Evolutionary conservation across 495 filamentous ascomycete genomes (phyloP).

Genomic region (Entonaema liquescens): DNA sequence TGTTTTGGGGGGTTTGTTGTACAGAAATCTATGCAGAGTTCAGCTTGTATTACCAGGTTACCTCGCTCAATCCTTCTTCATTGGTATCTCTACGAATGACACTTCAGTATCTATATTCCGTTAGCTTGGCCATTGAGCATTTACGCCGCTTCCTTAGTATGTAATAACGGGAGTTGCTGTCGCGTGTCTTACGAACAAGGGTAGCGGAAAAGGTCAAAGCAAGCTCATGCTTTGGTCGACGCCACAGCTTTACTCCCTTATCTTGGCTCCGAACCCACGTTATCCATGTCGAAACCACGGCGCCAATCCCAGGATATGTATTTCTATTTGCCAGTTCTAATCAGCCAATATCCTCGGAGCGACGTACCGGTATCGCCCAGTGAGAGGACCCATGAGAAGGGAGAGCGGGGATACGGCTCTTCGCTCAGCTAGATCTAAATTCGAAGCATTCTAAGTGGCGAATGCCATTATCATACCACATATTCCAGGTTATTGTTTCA

Average conservation of each 20-base stretch:
- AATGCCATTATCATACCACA: background rate
- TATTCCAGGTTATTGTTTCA: background rate
- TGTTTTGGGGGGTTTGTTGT: background rate
- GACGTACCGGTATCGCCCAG: background rate
- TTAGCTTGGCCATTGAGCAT: background rate
- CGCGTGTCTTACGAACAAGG: background rate
- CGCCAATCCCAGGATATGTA: background rate
- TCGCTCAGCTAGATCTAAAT: background rate
- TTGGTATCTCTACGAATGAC: background rate
- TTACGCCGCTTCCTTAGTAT: background rate
- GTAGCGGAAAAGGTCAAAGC: background rate
- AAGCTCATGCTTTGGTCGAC: conserved; percentile 9
- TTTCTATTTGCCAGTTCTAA: conserved; percentile 25
- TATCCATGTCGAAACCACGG: conserved; percentile 9
- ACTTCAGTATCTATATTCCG: background rate
- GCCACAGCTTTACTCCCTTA: conserved; percentile 17
- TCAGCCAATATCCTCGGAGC: conserved; percentile 17
- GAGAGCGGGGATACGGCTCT: background rate
- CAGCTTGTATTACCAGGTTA: background rate
- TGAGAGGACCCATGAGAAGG: background rate
- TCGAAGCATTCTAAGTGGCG: background rate
- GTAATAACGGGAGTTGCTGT: conserved; percentile 8
- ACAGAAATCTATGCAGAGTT: background rate
- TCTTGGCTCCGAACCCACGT: conserved; percentile 6
- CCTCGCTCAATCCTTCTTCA: background rate